Evolutionary conservation across 2,329 filamentous ascomycete genomes (phyloP).

Genomic region (Trichoderma sp.): DNA sequence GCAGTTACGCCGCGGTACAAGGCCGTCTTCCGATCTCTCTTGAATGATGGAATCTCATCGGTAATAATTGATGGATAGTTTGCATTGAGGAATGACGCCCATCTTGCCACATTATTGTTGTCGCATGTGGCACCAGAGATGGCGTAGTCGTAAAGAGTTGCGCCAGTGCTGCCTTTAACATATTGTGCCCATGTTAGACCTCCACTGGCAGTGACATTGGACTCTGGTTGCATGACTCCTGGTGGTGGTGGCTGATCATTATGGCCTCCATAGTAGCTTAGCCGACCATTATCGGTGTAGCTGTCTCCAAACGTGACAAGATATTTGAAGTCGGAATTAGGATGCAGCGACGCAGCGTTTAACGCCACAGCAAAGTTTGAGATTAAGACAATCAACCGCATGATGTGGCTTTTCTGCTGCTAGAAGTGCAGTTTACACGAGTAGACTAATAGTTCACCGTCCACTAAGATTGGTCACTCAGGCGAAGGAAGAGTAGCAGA

Average conservation of each 20-base stretch:
- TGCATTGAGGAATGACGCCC: conserved; percentile 50
- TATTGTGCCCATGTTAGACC: conserved; percentile 72
- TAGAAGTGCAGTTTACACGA: background rate
- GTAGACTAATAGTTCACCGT: background rate
- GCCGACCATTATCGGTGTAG: conserved; percentile 73
- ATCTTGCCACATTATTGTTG: conserved; percentile 66
- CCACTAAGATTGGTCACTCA: background rate
- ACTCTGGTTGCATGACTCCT: conserved; percentile 1
- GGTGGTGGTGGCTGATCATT: conserved; percentile 1
- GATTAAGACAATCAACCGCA: background rate
- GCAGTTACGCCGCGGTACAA: conserved; percentile 49
- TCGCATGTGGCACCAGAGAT: conserved; percentile 74
- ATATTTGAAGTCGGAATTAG: conserved; percentile 34
- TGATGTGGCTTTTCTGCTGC: background rate
- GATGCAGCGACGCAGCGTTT: background rate
- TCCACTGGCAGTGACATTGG: conserved; percentile 58
- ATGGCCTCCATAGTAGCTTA: conserved; percentile 54
- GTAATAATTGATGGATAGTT: conserved; percentile 65
- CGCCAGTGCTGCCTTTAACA: conserved; percentile 62
- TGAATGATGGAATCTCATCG: conserved; percentile 63
- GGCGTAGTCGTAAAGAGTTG: conserved; percentile 68
- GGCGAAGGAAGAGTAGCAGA: background rate
- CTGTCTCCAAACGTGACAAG: conserved; percentile 75
- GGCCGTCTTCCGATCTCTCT: conserved; percentile 52
- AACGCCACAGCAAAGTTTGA: background rate